Evolutionary conservation across 495 filamentous ascomycete genomes (phyloP).

Genomic region (Penicillium nucicola): DNA sequence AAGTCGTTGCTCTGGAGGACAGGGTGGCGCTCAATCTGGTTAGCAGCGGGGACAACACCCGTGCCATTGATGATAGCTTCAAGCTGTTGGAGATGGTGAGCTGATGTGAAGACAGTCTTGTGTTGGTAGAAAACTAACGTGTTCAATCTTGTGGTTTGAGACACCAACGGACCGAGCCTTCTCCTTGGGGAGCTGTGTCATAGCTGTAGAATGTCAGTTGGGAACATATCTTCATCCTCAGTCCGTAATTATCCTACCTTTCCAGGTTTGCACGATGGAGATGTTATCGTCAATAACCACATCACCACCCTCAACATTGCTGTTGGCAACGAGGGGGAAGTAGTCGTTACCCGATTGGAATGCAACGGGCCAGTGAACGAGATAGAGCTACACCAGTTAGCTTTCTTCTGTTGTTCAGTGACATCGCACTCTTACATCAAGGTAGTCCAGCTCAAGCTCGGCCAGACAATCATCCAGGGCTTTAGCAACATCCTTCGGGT

Average conservation of each 20-base stretch:
- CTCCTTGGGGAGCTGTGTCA: slow-evolving; percentile 50
- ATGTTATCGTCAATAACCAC: slow-evolving; percentile 42
- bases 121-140: slow-evolving; percentile 25
- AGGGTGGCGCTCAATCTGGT: slow-evolving; percentile 53
- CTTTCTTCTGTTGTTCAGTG: neutral
- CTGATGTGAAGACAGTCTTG: neutral
- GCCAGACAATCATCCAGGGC: slow-evolving; percentile 45
- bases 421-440: slow-evolving; percentile 33
- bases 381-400: slow-evolving; percentile 39
- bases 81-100: slow-evolving; percentile 27
- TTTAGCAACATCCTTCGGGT: slow-evolving; percentile 43
- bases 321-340: slow-evolving; percentile 42
- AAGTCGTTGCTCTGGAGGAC: slow-evolving; percentile 43
- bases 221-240: neutral
- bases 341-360: slow-evolving; percentile 41
- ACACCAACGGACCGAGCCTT: slow-evolving; percentile 51
- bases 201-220: slow-evolving; percentile 26
- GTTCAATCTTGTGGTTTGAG: slow-evolving; percentile 46
- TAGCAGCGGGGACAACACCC: slow-evolving; percentile 45
- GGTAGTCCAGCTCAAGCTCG: slow-evolving; percentile 48
- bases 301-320: slow-evolving; percentile 36
- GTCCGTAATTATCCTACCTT: slow-evolving; percentile 17
- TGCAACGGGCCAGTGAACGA: slow-evolving; percentile 51
- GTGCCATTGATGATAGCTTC: slow-evolving; percentile 49
- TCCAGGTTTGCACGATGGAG: slow-evolving; percentile 53